Evolutionary conservation across 805 yeast species (phyloP).

Genomic region (Ascoidea rubescens): DNA sequence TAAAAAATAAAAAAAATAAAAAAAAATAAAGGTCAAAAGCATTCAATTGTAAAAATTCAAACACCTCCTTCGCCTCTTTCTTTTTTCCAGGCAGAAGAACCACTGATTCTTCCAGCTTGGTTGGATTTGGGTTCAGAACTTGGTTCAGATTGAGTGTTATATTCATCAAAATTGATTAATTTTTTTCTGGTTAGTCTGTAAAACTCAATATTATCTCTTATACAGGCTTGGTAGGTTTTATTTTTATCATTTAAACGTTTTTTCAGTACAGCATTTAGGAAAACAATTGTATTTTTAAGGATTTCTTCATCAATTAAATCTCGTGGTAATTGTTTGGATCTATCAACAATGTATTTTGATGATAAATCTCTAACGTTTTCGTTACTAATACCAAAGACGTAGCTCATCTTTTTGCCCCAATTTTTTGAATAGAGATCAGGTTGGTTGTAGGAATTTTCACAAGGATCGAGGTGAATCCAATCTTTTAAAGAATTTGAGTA

Average conservation of each 20-base stretch:
- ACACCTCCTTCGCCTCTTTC: conserved; percentile 66
- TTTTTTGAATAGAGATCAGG: conserved; percentile 67
- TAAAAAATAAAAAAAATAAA: too few species aligned
- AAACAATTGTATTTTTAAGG: conserved; percentile 22
- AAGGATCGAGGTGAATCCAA: conserved; percentile 85
- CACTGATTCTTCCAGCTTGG: conserved; percentile 47
- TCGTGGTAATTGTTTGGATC: conserved; percentile 31
- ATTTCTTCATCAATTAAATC: conserved; percentile 25
- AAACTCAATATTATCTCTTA: conserved; percentile 24
- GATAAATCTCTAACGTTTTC: conserved; percentile 60
- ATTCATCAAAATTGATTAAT: conserved; percentile 4
- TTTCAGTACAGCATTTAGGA: conserved; percentile 20
- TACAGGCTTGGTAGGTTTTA: conserved; percentile 23
- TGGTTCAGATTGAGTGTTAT: conserved; percentile 1
- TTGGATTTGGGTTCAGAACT: conserved; percentile 13
- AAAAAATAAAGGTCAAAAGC: too few species aligned
- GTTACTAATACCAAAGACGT: conserved; percentile 55
- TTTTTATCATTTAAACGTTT: conserved; percentile 18
- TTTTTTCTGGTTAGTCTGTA: conserved; percentile 15
- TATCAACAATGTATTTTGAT: conserved; percentile 40
- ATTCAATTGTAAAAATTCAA: conserved; percentile 2
- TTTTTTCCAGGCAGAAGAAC: conserved; percentile 63
- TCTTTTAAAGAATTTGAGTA: conserved; percentile 43
- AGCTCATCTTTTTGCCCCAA: conserved; percentile 93
- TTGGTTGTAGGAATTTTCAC: conserved; percentile 76